Conservation (phyloP, 371 early-diverging fungal genomes). For the Circinella minor region DNA sequence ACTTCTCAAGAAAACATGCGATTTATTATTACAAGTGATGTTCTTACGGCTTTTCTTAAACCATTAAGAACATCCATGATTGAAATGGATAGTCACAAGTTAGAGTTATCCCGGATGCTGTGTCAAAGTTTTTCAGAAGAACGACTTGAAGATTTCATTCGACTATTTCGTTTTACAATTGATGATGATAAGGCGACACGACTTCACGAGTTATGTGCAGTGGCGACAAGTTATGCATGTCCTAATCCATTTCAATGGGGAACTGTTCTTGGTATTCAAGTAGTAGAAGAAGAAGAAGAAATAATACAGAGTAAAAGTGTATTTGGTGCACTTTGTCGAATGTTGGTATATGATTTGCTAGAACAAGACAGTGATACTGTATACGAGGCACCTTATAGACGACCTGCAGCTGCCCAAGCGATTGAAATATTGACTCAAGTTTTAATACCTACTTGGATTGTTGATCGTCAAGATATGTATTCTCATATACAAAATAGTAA, state of each 20-base stretch:
- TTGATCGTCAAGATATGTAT: not conserved
- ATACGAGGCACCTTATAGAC: slow-evolving; percentile 21
- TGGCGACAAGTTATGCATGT: slow-evolving; percentile 34
- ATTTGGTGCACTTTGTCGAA: slow-evolving; percentile 37
- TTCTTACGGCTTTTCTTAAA: slow-evolving; percentile 23
- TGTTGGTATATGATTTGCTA: slow-evolving; percentile 39
- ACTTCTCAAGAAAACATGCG: slow-evolving; percentile 29
- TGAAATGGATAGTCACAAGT: slow-evolving; percentile 2
- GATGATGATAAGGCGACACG: slow-evolving; percentile 31
- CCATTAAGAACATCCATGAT: slow-evolving; percentile 11
- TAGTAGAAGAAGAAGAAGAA: not conserved
- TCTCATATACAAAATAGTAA: not conserved
- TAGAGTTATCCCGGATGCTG: slow-evolving; percentile 8
- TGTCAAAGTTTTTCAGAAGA: slow-evolving; percentile 21
- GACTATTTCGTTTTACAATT: slow-evolving; percentile 29
- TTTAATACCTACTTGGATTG: not conserved
- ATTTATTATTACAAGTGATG: slow-evolving; percentile 23
- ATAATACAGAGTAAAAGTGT: slow-evolving; percentile 20
- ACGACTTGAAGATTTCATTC: slow-evolving; percentile 21
- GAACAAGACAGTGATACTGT: slow-evolving; percentile 12
- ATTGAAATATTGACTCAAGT: slow-evolving; percentile 26
- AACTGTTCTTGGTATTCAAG: not conserved
- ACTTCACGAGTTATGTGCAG: slow-evolving; percentile 35
- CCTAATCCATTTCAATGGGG: not conserved
- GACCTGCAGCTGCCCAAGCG: slow-evolving; percentile 39